A percentile compares a stretch with the other conserved stretches of the same genome.
Evolutionary conservation across 2,329 filamentous ascomycete species (phyloP).

Genomic region (Sporothrix pallida): DNA sequence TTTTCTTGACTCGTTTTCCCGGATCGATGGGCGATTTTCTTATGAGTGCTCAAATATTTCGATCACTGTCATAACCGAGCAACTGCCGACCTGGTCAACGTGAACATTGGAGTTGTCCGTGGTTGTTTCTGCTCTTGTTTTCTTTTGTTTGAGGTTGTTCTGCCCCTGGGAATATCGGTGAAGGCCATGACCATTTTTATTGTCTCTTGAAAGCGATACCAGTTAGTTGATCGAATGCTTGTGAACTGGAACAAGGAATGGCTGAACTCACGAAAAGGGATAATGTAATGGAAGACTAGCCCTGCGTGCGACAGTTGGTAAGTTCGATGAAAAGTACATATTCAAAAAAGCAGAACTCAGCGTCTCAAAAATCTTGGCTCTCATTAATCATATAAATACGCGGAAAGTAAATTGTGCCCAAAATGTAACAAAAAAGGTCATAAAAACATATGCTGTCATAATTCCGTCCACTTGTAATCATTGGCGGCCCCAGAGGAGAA

Average conservation of each 20-base stretch:
- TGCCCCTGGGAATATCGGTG: not conserved
- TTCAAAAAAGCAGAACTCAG: not conserved
- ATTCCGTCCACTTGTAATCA: constrained; percentile 15
- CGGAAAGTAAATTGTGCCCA: not conserved
- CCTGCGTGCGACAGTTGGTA: too few relatives aligned
- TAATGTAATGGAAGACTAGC: too few relatives aligned
- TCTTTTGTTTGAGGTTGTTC: not conserved
- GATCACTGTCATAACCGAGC: not conserved
- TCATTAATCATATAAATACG: not conserved
- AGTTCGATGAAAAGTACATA: not conserved
- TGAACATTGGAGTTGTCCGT: not conserved
- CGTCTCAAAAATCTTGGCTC: not conserved
- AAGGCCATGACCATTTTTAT: not conserved
- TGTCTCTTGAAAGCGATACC: not conserved
- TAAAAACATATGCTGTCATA: not conserved
- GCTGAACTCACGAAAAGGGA: too few relatives aligned
- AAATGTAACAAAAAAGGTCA: not conserved
- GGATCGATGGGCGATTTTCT: not conserved
- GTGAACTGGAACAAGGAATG: not conserved
- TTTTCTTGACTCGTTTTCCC: not conserved
- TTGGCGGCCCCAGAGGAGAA: constrained; percentile 53
- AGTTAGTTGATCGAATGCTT: not conserved
- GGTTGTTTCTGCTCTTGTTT: not conserved
- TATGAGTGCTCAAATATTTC: too few relatives aligned
- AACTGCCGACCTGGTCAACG: not conserved